These are phyloP conservation scores for Phytophthora sojae DNA, from an alignment of 352 stramenopile genomes.

Conservation along the genomic window DNA sequence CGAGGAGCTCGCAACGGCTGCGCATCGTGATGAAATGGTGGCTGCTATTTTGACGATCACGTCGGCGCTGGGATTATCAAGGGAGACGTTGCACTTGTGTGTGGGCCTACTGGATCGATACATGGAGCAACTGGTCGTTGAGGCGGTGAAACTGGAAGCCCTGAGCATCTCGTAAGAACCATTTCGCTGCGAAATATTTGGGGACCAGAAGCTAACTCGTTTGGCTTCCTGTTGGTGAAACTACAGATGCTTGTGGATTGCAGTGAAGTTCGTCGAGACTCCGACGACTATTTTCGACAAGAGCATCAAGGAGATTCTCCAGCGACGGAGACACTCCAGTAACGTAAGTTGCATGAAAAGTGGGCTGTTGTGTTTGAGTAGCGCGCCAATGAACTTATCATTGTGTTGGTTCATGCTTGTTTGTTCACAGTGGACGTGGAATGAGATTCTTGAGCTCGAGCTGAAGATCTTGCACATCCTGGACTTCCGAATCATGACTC, in stretches of 20 bases:
- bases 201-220: conserved; percentile 4
- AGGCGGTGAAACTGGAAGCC: conserved; percentile 47
- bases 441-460: conserved; percentile 65
- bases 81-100: conserved; percentile 69
- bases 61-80: conserved; percentile 60
- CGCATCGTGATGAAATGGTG: conserved; percentile 72
- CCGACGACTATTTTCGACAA: conserved; percentile 63
- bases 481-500: conserved; percentile 63
- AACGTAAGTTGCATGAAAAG: conserved; percentile 48
- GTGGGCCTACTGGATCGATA: conserved; percentile 68
- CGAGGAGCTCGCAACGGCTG: conserved; percentile 34
- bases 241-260: conserved; percentile 71
- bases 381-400: neutral
- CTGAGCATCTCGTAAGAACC: conserved; percentile 67
- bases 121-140: conserved; percentile 33
- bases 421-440: conserved; percentile 65
- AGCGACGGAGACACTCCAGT: conserved; percentile 61
- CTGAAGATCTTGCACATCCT: conserved; percentile 51
- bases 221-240: neutral
- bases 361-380: neutral
- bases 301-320: conserved; percentile 68
- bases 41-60: conserved; percentile 71
- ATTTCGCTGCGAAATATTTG: neutral
- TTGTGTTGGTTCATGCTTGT: neutral
- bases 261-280: conserved; percentile 78